Evolutionary conservation across 129 eudicot genomes (phyloP), one percentile per base, ranked within the genome.

Genomic region (Chrysanthemum seticuspe): DNA sequence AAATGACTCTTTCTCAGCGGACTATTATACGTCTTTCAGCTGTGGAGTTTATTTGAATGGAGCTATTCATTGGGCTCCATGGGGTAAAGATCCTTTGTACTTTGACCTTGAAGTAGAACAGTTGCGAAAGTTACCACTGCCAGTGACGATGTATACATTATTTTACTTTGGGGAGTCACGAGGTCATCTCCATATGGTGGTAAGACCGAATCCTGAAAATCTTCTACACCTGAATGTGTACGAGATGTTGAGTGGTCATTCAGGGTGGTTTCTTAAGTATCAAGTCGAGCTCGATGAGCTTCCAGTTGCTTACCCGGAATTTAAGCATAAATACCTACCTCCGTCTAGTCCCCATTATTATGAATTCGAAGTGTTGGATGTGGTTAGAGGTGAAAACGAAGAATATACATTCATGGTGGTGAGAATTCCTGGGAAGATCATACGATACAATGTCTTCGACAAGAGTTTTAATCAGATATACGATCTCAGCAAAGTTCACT

Each of bases 111-210:
- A 40, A 7, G 47, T 7, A 40, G 47, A 40, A 40, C 47, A 40
- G 2, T 40, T 40, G 47, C 10, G 10, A 40, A 40, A 40, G 47
- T 7, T 40, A 7, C 47, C 47, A 40, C 2, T 40, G 47, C 47
- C 47, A 40, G 47, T 40, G 9, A 40, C 47, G 2, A 40, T 40
- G 47, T 40, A 40, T 40, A 6, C 47, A 40, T 40, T 40, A 40
- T 40, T 40, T 67, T 77, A 72, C 74, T 70, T 81, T 8, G 82
- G 89, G 67, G 86, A 85, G 67, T 78, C 80, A 44, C 5, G 60
- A 48, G 86, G 83, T 52, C 84, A 81, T 71, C 53, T 85, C 62
- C 86, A 85, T 76, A 11, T 82, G 27, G 67, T 82, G 29, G 73
- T 79, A 58, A 9, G 14, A 15, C 10, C 13, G 1, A 1, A n/a